A percentile compares a stretch with the other conserved stretches of the same genome.
These are phyloP conservation scores for Andrographis paniculata DNA, from an alignment of 305 asterid species.

Conservation along the genomic window DNA sequence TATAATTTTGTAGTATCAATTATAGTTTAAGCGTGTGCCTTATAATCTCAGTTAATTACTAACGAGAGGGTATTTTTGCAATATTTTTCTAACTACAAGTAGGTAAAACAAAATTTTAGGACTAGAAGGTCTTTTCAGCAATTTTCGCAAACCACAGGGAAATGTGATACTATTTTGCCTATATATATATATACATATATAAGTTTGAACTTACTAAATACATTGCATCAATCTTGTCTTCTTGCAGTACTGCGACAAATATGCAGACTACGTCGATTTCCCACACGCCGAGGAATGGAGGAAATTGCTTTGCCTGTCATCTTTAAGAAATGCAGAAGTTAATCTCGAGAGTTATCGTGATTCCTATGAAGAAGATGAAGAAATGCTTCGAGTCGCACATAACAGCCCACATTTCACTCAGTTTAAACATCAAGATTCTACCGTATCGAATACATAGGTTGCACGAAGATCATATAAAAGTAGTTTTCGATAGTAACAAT, in stretches of 20 bases:
- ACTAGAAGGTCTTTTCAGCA: too few species aligned
- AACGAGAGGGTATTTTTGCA: too few species aligned
- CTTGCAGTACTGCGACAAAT: slow-evolving; percentile 73
- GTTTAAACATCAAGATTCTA: slow-evolving; percentile 20
- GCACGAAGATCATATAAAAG: too few species aligned
- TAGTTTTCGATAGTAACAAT: neutral
- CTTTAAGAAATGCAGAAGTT: slow-evolving; percentile 31
- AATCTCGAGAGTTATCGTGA: slow-evolving; percentile 71
- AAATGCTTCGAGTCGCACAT: slow-evolving; percentile 63
- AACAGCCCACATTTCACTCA: slow-evolving; percentile 62
- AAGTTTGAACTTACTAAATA: too few species aligned
- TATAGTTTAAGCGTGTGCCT: too few species aligned
- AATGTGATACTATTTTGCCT: too few species aligned
- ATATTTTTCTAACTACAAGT: too few species aligned
- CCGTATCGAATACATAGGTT: neutral
- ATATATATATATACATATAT: too few species aligned
- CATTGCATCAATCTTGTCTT: neutral
- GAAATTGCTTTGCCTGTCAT: slow-evolving; percentile 55
- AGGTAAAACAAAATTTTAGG: too few species aligned
- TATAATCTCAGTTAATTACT: too few species aligned
- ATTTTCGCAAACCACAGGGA: too few species aligned
- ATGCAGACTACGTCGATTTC: slow-evolving; percentile 50
- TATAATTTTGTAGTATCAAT: too few species aligned
- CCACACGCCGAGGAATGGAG: slow-evolving; percentile 86
- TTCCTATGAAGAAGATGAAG: slow-evolving; percentile 53